A percentile compares a stretch with the other conserved stretches of the same genome.
Conservation (phyloP, 1,284 basidiomycete species). For the Boletus semigastroideus region DNA sequence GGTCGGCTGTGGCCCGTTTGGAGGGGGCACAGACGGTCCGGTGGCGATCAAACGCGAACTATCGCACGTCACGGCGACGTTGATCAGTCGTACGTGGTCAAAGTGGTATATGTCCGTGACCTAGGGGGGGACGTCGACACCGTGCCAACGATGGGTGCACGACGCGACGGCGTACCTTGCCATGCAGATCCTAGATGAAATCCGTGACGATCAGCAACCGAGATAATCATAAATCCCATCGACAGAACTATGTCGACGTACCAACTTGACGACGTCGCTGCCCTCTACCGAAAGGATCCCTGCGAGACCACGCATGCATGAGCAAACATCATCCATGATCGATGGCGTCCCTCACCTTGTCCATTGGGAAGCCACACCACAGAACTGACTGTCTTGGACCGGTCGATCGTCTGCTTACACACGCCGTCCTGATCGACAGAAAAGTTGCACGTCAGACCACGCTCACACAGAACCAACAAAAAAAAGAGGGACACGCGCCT, state of each 20-base stretch:
- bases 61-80: constrained; percentile 74
- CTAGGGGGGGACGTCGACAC: constrained; percentile 3
- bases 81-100: constrained; percentile 67
- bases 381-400: constrained; percentile 57
- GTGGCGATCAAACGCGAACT: constrained; percentile 64
- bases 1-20: constrained; percentile 62
- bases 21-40: constrained; percentile 61
- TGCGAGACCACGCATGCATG: background rate
- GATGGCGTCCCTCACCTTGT: constrained; percentile 46
- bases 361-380: constrained; percentile 71
- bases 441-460: background rate
- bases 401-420: constrained; percentile 68
- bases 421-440: constrained; percentile 59
- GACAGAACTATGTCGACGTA: constrained; percentile 19
- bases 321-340: background rate
- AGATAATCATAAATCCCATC: background rate
- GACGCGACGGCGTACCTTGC: constrained; percentile 36
- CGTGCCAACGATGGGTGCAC: too few species aligned
- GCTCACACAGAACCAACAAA: background rate
- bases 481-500: constrained; percentile 41
- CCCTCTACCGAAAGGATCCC: constrained; percentile 49
- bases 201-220: constrained; percentile 4
- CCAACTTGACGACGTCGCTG: constrained; percentile 51
- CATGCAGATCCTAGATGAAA: constrained; percentile 47
- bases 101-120: constrained; percentile 60